phyloP scores from a whole-genome alignment of 1,284 basidiomycete genomes.

The Neonothopanus nambi region DNA sequence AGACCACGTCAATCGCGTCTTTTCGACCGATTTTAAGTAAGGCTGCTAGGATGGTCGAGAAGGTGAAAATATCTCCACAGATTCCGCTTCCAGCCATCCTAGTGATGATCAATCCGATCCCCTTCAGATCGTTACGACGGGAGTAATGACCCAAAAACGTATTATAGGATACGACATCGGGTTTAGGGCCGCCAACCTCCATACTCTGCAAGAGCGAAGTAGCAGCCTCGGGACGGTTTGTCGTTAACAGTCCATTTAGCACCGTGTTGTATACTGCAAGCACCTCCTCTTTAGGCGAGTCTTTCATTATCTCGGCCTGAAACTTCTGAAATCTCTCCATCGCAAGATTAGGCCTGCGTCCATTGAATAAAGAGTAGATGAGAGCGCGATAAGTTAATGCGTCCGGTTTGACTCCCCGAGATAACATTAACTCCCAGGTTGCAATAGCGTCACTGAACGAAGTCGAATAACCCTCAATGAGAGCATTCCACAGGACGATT shows the following conservation, averaged over 20 bases:
- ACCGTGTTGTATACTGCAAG: slow-evolving; percentile 62
- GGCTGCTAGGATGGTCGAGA: slow-evolving; percentile 77
- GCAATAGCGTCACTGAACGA: slow-evolving; percentile 47
- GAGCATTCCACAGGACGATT: slow-evolving; percentile 60
- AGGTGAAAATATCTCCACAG: slow-evolving; percentile 76
- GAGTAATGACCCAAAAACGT: slow-evolving; percentile 70
- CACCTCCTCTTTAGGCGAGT: slow-evolving; percentile 19
- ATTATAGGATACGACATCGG: slow-evolving; percentile 78
- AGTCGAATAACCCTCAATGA: slow-evolving; percentile 55
- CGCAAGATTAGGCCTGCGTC: slow-evolving; percentile 45
- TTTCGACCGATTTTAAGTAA: slow-evolving; percentile 65
- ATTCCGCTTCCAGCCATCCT: slow-evolving; percentile 54
- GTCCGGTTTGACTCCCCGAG: slow-evolving; percentile 52
- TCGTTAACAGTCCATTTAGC: slow-evolving; percentile 58
- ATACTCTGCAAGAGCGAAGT: slow-evolving; percentile 49
- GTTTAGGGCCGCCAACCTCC: slow-evolving; percentile 50
- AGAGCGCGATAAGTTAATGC: slow-evolving; percentile 60
- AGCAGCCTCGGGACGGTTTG: slow-evolving; percentile 43
- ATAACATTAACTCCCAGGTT: slow-evolving; percentile 63
- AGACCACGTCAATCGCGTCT: slow-evolving; percentile 63
- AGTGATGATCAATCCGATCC: slow-evolving; percentile 55
- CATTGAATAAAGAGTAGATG: slow-evolving; percentile 55
- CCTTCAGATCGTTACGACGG: slow-evolving; percentile 58
- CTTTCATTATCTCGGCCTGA: slow-evolving; percentile 21
- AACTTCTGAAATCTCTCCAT: slow-evolving; percentile 53